Evolutionary conservation across 2,329 filamentous ascomycete genomes (phyloP), one percentile per base, ranked within the genome.

Genomic region (Talaromyces sp.): DNA sequence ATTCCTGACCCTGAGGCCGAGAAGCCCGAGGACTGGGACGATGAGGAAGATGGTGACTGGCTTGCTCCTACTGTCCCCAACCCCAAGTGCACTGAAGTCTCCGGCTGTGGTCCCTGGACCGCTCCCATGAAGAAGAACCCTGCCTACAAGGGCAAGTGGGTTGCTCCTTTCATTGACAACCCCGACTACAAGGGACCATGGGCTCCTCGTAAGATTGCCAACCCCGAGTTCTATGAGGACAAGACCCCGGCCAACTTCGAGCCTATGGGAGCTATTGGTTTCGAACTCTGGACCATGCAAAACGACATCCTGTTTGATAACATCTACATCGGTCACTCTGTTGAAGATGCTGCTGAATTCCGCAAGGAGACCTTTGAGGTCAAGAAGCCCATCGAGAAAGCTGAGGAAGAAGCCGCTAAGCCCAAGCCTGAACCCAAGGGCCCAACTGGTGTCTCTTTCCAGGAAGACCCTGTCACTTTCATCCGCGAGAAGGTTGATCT

Each of bases 221-320:
- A 99, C 88, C 94, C 94, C 65, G 84, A 88, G 77, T 97, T 88
- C 85, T 99, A 87, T 69, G 92, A 99, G 85, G 94, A 97, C 85
- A 96, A 96, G 88, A 90, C 85, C 63, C 94, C 94, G 57, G 82
- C 94, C 76, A 94, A 96, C 86, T 90, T 99, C 73, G 94, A 99
- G 84, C 92, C 94, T 68, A 97, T 99, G 77, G 94, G 94, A 73
- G 93, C 91, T 81, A 92, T 97, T 80, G 94, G 94, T 70, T 97
- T 97, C 73, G 94, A 99, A 80, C 93, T 99, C 81, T 99, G 94
- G 94, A 97, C 94, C 71, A 99, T 99, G 94, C 93, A 97, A 81
- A 96, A 88, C 77, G 90, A 97, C 74, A 97, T 99, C 70, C 88
- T 97, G 71, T 97, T 99, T 72, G 91, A 97, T 86, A 99, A 99